These are phyloP conservation scores for Eremochloa ophiuroides DNA, from an alignment of 176 grass and related monocot species.

Conservation along the genomic window DNA sequence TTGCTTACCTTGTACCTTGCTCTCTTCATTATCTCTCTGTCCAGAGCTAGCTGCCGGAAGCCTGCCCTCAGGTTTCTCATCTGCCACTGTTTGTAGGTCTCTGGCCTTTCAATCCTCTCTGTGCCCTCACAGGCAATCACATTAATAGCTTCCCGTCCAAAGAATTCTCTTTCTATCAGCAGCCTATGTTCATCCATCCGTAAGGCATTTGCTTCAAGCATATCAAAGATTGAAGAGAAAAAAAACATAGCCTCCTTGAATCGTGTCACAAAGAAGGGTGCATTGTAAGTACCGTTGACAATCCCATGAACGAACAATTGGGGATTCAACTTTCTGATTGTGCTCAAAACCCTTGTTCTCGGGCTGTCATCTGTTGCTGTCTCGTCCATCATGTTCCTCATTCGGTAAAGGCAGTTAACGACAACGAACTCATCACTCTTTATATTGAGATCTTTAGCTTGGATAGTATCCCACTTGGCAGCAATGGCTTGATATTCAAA, in stretches of 20 bases:
- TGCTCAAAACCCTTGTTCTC: slow-evolving; percentile 38
- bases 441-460: slow-evolving; percentile 22
- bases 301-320: slow-evolving; percentile 36
- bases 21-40: slow-evolving; percentile 24
- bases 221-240: slow-evolving; percentile 41
- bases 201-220: slow-evolving; percentile 28
- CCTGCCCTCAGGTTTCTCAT: slow-evolving; percentile 45
- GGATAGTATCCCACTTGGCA: slow-evolving; percentile 42
- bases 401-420: slow-evolving; percentile 35
- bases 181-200: slow-evolving; percentile 20
- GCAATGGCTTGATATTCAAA: slow-evolving; percentile 34
- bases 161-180: slow-evolving; percentile 32
- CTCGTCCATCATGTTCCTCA: slow-evolving; percentile 51
- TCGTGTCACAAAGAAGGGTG: slow-evolving; percentile 45
- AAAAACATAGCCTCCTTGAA: slow-evolving; percentile 44
- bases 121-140: slow-evolving; percentile 45
- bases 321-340: slow-evolving; percentile 39
- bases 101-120: slow-evolving; percentile 46
- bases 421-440: slow-evolving; percentile 23
- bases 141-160: slow-evolving; percentile 34
- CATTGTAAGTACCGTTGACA: slow-evolving; percentile 41
- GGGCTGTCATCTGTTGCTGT: slow-evolving; percentile 33
- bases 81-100: slow-evolving; percentile 50
- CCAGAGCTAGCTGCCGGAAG: slow-evolving; percentile 28
- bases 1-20: slow-evolving; percentile 43